Evolutionary conservation across 257 asterid species (phyloP).

Genomic region (Buddleja alternifolia): DNA sequence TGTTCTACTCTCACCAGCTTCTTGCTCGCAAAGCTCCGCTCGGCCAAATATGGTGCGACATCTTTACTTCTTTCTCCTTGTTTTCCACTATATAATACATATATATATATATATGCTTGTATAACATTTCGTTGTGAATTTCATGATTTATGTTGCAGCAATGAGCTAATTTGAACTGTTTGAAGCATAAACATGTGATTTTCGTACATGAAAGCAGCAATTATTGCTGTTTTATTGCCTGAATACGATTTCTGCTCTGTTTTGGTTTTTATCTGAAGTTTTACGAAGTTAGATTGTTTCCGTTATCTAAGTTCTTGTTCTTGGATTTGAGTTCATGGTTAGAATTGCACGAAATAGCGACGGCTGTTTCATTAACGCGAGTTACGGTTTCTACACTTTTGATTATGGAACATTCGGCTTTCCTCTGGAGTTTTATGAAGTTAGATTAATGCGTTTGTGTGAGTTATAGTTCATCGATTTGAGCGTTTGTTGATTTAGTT

Average conservation of each 20-base stretch:
- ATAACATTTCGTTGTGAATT: not conserved
- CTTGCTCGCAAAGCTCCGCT: conserved; percentile 96
- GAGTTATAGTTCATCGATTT: not conserved
- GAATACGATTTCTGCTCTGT: conserved; percentile 22
- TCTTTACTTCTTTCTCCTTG: not conserved
- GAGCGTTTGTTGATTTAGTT: not conserved
- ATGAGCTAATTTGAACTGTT: not conserved
- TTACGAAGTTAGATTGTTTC: not conserved
- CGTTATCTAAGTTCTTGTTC: not conserved
- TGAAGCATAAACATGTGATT: conserved; percentile 5
- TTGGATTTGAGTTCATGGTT: conserved; percentile 10
- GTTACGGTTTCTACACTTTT: too few relatives aligned
- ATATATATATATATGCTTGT: too few relatives aligned
- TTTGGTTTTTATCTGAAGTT: not conserved
- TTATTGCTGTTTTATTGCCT: not conserved
- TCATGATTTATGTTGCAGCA: conserved; percentile 4
- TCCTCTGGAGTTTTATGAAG: too few relatives aligned
- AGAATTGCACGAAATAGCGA: too few relatives aligned
- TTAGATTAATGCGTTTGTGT: too few relatives aligned
- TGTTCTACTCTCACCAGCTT: conserved; percentile 92
- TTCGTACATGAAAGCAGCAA: too few relatives aligned
- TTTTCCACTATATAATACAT: too few relatives aligned
- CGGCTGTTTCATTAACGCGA: too few relatives aligned
- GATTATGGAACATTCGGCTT: too few relatives aligned
- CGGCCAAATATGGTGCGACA: conserved; percentile 82